phyloP scores from a whole-genome alignment of 495 filamentous ascomycete species.

The Hypoxylon fuscum region DNA sequence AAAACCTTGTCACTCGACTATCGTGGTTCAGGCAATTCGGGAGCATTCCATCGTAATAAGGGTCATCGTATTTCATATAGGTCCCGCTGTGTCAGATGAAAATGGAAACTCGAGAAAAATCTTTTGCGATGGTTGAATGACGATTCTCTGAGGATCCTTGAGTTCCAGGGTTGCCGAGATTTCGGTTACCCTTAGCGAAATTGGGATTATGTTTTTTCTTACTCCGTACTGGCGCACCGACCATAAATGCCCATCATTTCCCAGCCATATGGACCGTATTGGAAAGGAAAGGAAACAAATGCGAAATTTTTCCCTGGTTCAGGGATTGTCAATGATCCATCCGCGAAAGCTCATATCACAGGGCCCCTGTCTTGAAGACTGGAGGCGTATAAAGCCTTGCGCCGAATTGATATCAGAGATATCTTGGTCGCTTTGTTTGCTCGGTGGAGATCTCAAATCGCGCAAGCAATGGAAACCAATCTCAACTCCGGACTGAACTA shows the following conservation, averaged over 20 bases:
- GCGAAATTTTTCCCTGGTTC: constrained; percentile 25
- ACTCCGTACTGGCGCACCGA: constrained; percentile 33
- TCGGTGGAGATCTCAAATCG: constrained; percentile 10
- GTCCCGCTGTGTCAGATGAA: constrained; percentile 24
- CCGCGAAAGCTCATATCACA: constrained; percentile 9
- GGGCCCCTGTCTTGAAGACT: constrained; percentile 23
- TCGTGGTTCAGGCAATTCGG: constrained; percentile 32
- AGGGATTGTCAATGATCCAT: constrained; percentile 36
- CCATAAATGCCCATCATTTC: constrained; percentile 17
- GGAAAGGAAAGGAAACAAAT: constrained; percentile 27
- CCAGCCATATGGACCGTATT: constrained; percentile 35
- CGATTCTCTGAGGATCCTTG: constrained; percentile 37
- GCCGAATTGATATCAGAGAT: constrained; percentile 25
- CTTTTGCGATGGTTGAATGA: constrained; percentile 31
- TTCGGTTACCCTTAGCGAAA: constrained; percentile 46
- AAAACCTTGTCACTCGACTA: constrained; percentile 35
- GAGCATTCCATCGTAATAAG: constrained; percentile 26
- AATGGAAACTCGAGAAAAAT: constrained; percentile 25
- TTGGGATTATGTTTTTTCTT: constrained; percentile 36
- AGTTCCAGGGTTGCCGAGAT: constrained; percentile 34
- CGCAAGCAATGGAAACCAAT: constrained; percentile 10
- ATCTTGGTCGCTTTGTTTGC: constrained; percentile 11
- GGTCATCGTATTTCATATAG: constrained; percentile 30
- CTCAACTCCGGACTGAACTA: neutral
- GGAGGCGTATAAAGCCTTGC: constrained; percentile 25